Evolutionary conservation across 2,329 filamentous ascomycete genomes (phyloP).

Genomic region (Didymella sp.): DNA sequence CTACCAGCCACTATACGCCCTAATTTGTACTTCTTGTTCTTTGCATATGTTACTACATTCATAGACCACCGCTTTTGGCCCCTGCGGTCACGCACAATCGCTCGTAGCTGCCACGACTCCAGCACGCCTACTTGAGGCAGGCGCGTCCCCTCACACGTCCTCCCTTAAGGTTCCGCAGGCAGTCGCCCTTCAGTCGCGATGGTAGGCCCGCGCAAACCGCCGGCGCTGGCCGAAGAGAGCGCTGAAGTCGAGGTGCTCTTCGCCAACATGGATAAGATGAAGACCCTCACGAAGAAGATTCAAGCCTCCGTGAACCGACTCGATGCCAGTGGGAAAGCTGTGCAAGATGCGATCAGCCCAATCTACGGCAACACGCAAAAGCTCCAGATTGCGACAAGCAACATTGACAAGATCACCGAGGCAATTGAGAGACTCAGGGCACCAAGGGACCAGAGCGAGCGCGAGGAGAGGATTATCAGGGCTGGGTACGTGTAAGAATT

Average conservation of each 20-base stretch:
- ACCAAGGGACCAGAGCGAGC: constrained; percentile 89
- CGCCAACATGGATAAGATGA: constrained; percentile 85
- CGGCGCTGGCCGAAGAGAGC: constrained; percentile 68
- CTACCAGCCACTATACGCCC: background rate
- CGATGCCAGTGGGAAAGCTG: constrained; percentile 86
- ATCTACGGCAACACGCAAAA: constrained; percentile 91
- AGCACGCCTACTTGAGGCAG: constrained; percentile 2
- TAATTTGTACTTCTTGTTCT: constrained; percentile 7
- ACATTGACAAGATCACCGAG: constrained; percentile 84
- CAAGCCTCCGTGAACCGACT: constrained; percentile 83
- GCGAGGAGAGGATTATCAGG: constrained; percentile 90
- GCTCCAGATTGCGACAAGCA: constrained; percentile 84
- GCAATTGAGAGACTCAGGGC: constrained; percentile 89
- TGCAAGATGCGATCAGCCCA: constrained; percentile 89
- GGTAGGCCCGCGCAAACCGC: constrained; percentile 62
- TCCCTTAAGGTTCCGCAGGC: constrained; percentile 19
- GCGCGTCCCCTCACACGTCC: constrained; percentile 1
- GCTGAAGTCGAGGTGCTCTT: constrained; percentile 72
- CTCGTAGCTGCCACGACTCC: constrained; percentile 4
- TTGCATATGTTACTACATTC: constrained; percentile 14
- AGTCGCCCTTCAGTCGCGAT: constrained; percentile 48
- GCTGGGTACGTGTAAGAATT: constrained; percentile 63
- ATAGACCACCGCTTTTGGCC: constrained; percentile 1
- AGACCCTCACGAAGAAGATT: constrained; percentile 93
- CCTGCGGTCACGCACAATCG: background rate